Conservation (phyloP, 371 early-diverging fungal genomes). For the Dentiscutata heterogama region DNA sequence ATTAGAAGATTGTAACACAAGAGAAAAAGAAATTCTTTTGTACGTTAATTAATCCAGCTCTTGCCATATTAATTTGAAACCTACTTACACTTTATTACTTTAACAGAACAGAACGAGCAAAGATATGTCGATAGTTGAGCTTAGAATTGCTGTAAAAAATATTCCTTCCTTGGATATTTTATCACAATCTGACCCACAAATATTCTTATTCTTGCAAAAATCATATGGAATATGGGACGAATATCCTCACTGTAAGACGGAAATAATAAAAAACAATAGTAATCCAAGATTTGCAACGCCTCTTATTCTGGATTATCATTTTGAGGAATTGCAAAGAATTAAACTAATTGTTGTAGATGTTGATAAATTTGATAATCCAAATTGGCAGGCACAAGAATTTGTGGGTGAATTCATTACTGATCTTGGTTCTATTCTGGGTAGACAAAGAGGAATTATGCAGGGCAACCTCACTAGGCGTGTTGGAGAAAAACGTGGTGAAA, state of each 20-base stretch:
- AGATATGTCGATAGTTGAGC: too few relatives aligned
- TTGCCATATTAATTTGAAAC: too few relatives aligned
- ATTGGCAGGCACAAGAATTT: slow-evolving; percentile 57
- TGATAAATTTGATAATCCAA: slow-evolving; percentile 52
- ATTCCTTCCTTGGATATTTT: slow-evolving; percentile 50
- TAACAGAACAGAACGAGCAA: too few relatives aligned
- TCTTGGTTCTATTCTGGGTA: slow-evolving; percentile 50
- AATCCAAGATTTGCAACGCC: slow-evolving; percentile 60
- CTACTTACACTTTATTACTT: too few relatives aligned
- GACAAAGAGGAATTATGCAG: neutral
- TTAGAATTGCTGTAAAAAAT: too few relatives aligned
- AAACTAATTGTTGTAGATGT: slow-evolving; percentile 60
- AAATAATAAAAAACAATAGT: slow-evolving; percentile 57
- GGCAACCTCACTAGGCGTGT: neutral
- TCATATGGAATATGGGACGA: slow-evolving; percentile 48
- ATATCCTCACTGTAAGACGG: slow-evolving; percentile 50
- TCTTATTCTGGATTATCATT: slow-evolving; percentile 58
- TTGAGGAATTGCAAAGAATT: slow-evolving; percentile 58
- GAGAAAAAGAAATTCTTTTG: too few relatives aligned
- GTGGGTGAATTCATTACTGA: slow-evolving; percentile 58
- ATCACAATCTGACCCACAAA: slow-evolving; percentile 57
- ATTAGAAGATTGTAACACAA: too few relatives aligned
- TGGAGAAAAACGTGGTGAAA: slow-evolving; percentile 15
- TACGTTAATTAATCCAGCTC: too few relatives aligned
- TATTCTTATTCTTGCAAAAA: slow-evolving; percentile 52